phyloP scores from a whole-genome alignment of 805 yeast species.

The Nakazawaea laoshanensis region DNA sequence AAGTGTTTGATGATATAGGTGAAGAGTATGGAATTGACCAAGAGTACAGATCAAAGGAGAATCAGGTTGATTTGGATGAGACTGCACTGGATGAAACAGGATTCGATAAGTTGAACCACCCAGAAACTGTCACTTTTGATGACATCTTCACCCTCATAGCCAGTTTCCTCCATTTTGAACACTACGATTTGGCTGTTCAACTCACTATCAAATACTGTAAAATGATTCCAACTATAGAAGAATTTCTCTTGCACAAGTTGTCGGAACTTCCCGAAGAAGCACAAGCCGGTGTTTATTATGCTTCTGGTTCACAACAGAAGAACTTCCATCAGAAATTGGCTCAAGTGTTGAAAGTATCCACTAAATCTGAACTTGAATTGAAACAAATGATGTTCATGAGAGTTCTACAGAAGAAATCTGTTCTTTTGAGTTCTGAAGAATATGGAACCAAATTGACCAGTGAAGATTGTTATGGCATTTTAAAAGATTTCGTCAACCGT shows the following conservation, averaged over 20 bases:
- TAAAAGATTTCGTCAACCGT: conserved; percentile 6
- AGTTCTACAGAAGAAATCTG: conserved; percentile 7
- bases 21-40: conserved; percentile 6
- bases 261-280: conserved; percentile 3
- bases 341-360: neutral
- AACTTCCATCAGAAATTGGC: neutral
- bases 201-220: conserved; percentile 5
- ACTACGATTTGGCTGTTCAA: conserved; percentile 1
- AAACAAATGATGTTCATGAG: conserved; percentile 9
- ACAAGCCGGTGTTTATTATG: conserved; percentile 5
- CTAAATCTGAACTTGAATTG: conserved; percentile 8
- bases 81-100: neutral
- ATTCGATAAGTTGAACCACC: conserved; percentile 3
- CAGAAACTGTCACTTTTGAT: conserved; percentile 3
- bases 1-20: conserved; percentile 1
- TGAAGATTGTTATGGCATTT: conserved; percentile 7
- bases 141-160: conserved; percentile 5
- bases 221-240: conserved; percentile 1
- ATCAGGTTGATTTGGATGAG: conserved; percentile 1
- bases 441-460: conserved; percentile 1
- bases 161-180: conserved; percentile 1
- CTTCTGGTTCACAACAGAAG: neutral
- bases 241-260: conserved; percentile 2
- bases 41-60: neutral
- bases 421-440: conserved; percentile 2